These are phyloP conservation scores for Plasmodium falciparum DNA, from an alignment of 169 alveolate species.

Conservation along the genomic window DNA sequence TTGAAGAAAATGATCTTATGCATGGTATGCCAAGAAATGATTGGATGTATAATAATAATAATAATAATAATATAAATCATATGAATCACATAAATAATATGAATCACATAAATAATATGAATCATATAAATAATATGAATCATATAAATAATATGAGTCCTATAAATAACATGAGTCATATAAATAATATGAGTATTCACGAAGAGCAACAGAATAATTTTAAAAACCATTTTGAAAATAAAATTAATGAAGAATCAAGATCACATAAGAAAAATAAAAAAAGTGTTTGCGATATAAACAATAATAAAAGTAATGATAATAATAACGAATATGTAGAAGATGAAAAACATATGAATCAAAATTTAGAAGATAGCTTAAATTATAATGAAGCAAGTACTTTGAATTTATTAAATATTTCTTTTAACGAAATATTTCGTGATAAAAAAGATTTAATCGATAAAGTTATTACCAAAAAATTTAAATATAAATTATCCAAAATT, in stretches of 20 bases:
- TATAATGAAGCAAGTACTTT: constrained; percentile 74
- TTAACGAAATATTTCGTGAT: constrained; percentile 56
- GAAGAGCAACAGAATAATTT: neutral
- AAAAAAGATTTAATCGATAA: constrained; percentile 54
- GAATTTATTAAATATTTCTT: constrained; percentile 63
- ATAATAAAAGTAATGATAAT: constrained; percentile 9
- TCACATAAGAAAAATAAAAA: neutral
- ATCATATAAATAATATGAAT: neutral
- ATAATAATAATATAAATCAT: neutral
- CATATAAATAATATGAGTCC: neutral
- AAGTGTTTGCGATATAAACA: neutral
- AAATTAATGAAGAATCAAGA: neutral
- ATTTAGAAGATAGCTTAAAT: constrained; percentile 72
- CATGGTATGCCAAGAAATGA: constrained; percentile 21
- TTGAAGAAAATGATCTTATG: constrained; percentile 30
- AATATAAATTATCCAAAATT: constrained; percentile 32
- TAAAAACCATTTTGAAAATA: neutral
- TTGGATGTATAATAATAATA: constrained; percentile 1
- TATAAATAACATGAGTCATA: neutral
- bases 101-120: neutral
- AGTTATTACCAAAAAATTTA: constrained; percentile 60
- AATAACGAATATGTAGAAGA: constrained; percentile 8
- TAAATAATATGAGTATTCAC: neutral
- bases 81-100: no score
- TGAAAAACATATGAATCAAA: constrained; percentile 50